Percentiles rank a stretch among this genome's conserved stretches.
These are phyloP conservation scores for Salix arbutifolia DNA, from an alignment of 345 rosid genomes.

Conservation along the genomic window DNA sequence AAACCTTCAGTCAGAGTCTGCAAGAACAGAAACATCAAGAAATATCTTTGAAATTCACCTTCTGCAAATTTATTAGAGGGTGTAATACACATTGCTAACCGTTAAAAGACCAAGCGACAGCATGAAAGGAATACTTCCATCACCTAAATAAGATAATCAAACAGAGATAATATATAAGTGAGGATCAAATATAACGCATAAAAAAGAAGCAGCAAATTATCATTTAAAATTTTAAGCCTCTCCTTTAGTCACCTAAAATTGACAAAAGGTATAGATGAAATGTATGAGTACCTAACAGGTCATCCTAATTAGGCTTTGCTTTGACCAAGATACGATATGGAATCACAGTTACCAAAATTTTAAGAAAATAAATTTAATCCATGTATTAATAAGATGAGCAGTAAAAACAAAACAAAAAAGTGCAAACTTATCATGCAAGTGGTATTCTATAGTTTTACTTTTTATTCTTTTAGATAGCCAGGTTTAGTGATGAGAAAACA, in stretches of 20 bases:
- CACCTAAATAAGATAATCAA: slow-evolving; percentile 52
- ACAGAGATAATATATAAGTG: not conserved
- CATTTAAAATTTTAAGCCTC: not conserved
- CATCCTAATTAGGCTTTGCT: not conserved
- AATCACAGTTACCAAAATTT: not conserved
- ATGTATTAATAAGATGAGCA: not conserved
- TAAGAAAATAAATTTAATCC: not conserved
- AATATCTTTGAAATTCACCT: not conserved
- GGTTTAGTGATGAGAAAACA: not conserved
- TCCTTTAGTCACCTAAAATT: not conserved
- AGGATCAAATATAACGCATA: not conserved
- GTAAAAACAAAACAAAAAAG: not conserved
- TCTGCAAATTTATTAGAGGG: not conserved
- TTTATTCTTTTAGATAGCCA: not conserved
- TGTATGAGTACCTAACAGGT: not conserved
- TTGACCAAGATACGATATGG: not conserved
- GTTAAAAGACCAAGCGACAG: slow-evolving; percentile 77
- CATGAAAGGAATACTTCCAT: slow-evolving; percentile 76
- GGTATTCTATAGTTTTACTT: not conserved
- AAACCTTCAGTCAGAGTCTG: slow-evolving; percentile 85
- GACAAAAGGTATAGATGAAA: not conserved
- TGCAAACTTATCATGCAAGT: not conserved
- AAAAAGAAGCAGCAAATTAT: not conserved
- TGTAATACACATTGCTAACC: slow-evolving; percentile 33
- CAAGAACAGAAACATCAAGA: slow-evolving; percentile 14